These are phyloP conservation scores for Rhypophila decipiens DNA, from an alignment of 495 filamentous ascomycete genomes.

Conservation along the genomic window DNA sequence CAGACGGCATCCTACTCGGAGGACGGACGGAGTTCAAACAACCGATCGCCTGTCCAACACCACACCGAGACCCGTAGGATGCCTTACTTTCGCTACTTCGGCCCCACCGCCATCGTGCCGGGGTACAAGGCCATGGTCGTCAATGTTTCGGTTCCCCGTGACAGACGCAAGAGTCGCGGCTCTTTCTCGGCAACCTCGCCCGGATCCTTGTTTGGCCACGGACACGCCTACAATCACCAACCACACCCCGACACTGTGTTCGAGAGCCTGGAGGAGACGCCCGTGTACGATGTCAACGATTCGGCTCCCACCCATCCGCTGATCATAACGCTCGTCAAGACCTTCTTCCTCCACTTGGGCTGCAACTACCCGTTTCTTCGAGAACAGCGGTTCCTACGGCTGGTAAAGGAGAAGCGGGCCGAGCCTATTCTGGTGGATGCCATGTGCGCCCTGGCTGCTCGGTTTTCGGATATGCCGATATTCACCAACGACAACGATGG, in stretches of 20 bases:
- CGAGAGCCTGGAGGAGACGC: constrained; percentile 59
- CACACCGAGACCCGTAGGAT: constrained; percentile 57
- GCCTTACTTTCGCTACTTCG: constrained; percentile 84
- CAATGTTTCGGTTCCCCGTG: constrained; percentile 51
- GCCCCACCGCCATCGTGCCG: constrained; percentile 80
- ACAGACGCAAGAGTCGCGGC: constrained; percentile 38
- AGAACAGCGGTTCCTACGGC: constrained; percentile 57
- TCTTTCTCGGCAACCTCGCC: constrained; percentile 40
- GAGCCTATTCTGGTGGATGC: constrained; percentile 83
- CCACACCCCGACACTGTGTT: constrained; percentile 38
- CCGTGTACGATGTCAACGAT: constrained; percentile 71
- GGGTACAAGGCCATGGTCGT: constrained; percentile 93
- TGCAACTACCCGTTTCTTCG: constrained; percentile 79
- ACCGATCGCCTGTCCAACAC: constrained; percentile 35
- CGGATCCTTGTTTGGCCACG: constrained; percentile 16
- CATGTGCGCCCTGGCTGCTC: constrained; percentile 70
- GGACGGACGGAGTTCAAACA: constrained; percentile 33
- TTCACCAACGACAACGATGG: constrained; percentile 53
- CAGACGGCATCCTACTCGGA: constrained; percentile 35
- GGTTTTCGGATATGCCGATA: constrained; percentile 68
- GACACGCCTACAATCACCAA: constrained; percentile 7
- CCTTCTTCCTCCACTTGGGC: constrained; percentile 71
- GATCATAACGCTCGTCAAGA: constrained; percentile 66
- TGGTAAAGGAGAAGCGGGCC: constrained; percentile 70
- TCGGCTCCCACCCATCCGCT: constrained; percentile 59